Conservation (phyloP, 2,329 filamentous ascomycete species). For the Epichloe gansuensis region DNA sequence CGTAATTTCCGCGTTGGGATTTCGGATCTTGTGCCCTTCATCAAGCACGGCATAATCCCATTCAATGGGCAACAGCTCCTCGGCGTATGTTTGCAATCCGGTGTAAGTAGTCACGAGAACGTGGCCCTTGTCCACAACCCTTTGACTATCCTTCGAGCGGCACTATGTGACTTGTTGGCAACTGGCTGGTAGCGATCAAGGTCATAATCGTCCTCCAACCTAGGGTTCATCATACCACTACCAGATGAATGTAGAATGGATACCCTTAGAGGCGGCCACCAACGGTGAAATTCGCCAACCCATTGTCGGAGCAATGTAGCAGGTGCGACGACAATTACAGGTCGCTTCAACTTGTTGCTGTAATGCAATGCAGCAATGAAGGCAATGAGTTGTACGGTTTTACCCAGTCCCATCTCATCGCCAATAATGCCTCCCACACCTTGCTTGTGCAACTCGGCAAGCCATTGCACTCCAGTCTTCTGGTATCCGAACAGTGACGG, state of each 20-base stretch:
- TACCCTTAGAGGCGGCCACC: conserved; percentile 98
- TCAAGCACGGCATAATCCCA: conserved; percentile 95
- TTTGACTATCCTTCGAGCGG: conserved; percentile 70
- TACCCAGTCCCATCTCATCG: conserved; percentile 98
- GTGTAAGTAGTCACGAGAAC: conserved; percentile 93
- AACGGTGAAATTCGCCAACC: conserved; percentile 96
- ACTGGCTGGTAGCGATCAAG: conserved; percentile 29
- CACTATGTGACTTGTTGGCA: conserved; percentile 30
- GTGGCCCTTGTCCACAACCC: conserved; percentile 73
- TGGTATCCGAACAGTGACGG: conserved; percentile 93
- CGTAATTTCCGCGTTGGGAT: conserved; percentile 89
- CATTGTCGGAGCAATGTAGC: conserved; percentile 94
- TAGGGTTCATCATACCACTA: conserved; percentile 88
- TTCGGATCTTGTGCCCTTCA: conserved; percentile 96
- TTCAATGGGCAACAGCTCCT: conserved; percentile 67
- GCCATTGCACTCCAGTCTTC: conserved; percentile 92
- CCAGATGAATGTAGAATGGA: conserved; percentile 92
- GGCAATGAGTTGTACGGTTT: conserved; percentile 63
- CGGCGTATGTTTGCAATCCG: conserved; percentile 83
- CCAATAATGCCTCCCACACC: conserved; percentile 88
- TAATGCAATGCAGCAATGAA: conserved; percentile 88
- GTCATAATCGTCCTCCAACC: conserved; percentile 42
- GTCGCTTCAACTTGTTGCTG: conserved; percentile 71
- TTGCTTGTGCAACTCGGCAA: conserved; percentile 83
- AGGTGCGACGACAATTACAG: conserved; percentile 83